Evolutionary conservation across 345 rosid species (phyloP).

Genomic region (Gossypium rotundifolium): DNA sequence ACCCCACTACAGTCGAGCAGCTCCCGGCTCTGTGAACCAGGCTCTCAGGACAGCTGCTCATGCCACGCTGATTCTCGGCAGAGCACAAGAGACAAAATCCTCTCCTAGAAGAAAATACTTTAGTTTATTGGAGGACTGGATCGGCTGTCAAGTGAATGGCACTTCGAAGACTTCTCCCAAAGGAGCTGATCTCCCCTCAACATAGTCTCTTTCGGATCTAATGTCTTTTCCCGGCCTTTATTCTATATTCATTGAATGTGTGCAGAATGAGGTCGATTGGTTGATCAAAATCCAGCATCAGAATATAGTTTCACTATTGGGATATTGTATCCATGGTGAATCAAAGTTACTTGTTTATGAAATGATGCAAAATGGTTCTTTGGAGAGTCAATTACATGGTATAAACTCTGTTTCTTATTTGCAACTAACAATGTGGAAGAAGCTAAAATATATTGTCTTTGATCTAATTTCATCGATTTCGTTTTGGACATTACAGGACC

Average conservation of each 20-base stretch:
- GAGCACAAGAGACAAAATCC: too few species aligned
- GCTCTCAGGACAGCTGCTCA: too few species aligned
- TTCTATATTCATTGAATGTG: neutral
- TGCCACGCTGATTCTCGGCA: too few species aligned
- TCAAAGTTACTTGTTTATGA: constrained; percentile 69
- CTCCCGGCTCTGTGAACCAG: too few species aligned
- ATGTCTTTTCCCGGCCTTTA: neutral
- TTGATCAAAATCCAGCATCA: constrained; percentile 67
- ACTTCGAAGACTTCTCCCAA: too few species aligned
- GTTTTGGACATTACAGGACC: constrained; percentile 40
- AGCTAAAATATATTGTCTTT: neutral
- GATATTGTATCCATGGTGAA: constrained; percentile 62
- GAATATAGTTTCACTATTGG: constrained; percentile 64
- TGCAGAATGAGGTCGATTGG: constrained; percentile 81
- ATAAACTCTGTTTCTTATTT: constrained; percentile 17
- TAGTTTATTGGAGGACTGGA: too few species aligned
- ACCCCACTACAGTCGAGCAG: too few species aligned
- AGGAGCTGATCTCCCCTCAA: too few species aligned
- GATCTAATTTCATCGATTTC: neutral
- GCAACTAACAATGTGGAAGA: neutral
- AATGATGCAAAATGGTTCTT: constrained; percentile 85
- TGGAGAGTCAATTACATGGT: constrained; percentile 78
- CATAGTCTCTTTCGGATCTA: neutral
- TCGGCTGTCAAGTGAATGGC: too few species aligned
- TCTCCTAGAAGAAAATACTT: too few species aligned